Base-by-base conservation (phyloP, 148 eudicot species). In the Chenopodium album region DNA sequence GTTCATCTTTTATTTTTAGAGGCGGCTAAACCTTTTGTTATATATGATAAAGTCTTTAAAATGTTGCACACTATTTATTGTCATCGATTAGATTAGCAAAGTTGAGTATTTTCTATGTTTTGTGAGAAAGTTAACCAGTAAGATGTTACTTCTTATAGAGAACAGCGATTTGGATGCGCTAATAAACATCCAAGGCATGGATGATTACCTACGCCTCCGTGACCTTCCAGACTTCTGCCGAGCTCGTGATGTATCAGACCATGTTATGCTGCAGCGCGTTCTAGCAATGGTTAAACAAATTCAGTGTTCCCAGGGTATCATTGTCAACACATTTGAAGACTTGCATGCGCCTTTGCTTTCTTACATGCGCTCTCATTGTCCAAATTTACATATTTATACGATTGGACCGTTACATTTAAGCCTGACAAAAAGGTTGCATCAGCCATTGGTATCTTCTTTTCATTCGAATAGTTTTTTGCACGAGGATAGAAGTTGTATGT, bases 261-360 rank as follows among this genome's bases (percentile, higher is more conserved):
- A 77, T 8, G 22, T 22, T 6, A 34, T 46, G 76, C 8, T 82
- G 7, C 52, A 76, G 11, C 65, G 50, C 23, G 23, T 64, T 48
- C 56, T 71, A 28, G 41, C 8, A 14, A 72, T 77, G 73, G 70
- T 59, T 34, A 34, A 76, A 10, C 72, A 80, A 60, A 56, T 71
- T 22, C 50, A 7, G 26, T 28, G 46, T 52, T 81, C 84, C 26
- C 86, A 77, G 52, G 86, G 84, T 22, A 20, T 80, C 28, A 85
- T 85, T 60, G 74, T 85, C 73, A 85, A 82, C 52, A 79, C 87
- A 66, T 85, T 75, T 71, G 78, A 82, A 8, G 83, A 76, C n/a
- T 60, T 85, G 12, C 85, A 85, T 65, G 66, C 73, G 0, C 73
- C 37, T 32, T 48, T 37, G 2, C 83, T 85, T 44, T 50, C 85